phyloP scores from a whole-genome alignment of 371 early-diverging fungal species.

The Saksenaea vasiformis region DNA sequence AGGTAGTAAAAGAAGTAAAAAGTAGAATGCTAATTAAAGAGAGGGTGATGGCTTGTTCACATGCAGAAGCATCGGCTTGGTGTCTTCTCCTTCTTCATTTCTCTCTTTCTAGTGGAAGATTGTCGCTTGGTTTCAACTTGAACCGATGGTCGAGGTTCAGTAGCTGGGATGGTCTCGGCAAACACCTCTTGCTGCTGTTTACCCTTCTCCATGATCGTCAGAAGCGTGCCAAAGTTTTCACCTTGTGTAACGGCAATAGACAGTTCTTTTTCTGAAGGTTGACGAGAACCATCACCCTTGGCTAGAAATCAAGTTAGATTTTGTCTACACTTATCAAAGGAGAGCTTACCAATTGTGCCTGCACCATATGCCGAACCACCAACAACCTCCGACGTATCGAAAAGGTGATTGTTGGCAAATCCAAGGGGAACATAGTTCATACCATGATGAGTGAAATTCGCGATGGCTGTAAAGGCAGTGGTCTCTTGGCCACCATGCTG shows the following conservation, averaged over 20 bases:
- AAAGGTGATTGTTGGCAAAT: slow-evolving; percentile 31
- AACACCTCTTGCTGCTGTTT: slow-evolving; percentile 1
- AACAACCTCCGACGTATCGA: slow-evolving; percentile 28
- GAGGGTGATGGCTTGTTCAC: slow-evolving; percentile 1
- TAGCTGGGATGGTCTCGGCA: neutral
- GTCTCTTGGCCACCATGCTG: slow-evolving; percentile 77
- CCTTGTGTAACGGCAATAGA: slow-evolving; percentile 64
- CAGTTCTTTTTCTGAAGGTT: slow-evolving; percentile 60
- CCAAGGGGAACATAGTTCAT: slow-evolving; percentile 71
- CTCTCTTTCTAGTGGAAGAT: neutral
- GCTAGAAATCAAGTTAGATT: slow-evolving; percentile 31
- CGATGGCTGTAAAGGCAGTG: slow-evolving; percentile 56
- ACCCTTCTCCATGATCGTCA: slow-evolving; percentile 14
- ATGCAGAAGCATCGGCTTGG: slow-evolving; percentile 17
- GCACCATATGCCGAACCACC: slow-evolving; percentile 67
- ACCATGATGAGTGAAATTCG: slow-evolving; percentile 69
- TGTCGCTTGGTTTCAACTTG: slow-evolving; percentile 1
- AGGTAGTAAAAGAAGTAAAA: neutral
- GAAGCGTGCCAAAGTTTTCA: slow-evolving; percentile 52
- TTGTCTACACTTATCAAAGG: neutral
- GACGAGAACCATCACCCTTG: slow-evolving; percentile 59
- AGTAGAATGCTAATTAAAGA: neutral
- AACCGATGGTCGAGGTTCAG: neutral
- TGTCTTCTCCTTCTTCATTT: slow-evolving; percentile 10
- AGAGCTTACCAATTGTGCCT: slow-evolving; percentile 43